Base-by-base conservation (phyloP, 192 early-diverging fungal genomes). In the Mortierella hygrophila region DNA sequence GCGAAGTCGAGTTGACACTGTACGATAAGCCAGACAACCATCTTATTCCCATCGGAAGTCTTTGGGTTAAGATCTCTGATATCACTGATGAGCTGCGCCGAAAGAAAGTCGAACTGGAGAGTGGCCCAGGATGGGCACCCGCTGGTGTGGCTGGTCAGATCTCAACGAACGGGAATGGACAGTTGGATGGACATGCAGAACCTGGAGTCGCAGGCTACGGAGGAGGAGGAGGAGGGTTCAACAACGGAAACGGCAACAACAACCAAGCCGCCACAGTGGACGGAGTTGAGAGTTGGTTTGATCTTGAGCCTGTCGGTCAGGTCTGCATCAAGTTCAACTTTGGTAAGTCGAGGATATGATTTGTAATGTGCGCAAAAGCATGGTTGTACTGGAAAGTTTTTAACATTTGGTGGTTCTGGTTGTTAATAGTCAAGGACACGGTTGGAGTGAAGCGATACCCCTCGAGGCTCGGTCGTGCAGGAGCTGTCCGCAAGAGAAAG, bases 41-140 rank as follows among this genome's bases (percentile, higher is more conserved):
- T 80, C 87, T 90, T 77, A 92, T 93, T 55, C 91, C 98, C 52
- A 90, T 98, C 81, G 96, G 96, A 10, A 88, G 98, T 75, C 85
- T 96, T 80, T 99, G 99, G 99, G 92, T 99, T 73, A 97, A 97
- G 78, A 92, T 99, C 46, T 95, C 94, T 1, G 98, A 99, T 80
- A 93, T 99, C 70, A 96, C 95, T 60, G 97, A 98, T 81, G 97
- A 95, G 52, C 81, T 97, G 65, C 91, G 95, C 57, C 93, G 93
- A 80, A 89, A 91, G 79, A 94, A 96, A 87, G 90, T 94, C 21
- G 92, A 93, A 65, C 89, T 93, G 65, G 93, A 91, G 68, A 92
- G 89, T 76, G 91, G 90, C 32, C 89, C 91, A 38, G 90, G 89
- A 47, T 92, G 92, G 93, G 90, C 89, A 1, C 84, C 90, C 15